Conservation (phyloP, 2,329 filamentous ascomycete genomes). For the Emergomyces africanus region DNA sequence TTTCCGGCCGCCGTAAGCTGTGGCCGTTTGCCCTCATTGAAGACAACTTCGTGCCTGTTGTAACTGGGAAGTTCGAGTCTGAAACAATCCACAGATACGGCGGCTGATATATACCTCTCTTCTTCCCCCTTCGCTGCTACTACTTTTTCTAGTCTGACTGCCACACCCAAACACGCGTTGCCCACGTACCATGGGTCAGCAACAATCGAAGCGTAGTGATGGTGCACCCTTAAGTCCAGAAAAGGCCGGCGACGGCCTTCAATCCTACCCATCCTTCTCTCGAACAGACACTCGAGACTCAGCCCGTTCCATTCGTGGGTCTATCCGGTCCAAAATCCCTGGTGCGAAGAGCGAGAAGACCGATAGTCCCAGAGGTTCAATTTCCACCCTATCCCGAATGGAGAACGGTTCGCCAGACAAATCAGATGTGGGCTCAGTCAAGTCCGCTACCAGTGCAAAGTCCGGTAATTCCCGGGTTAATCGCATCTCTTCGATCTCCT, state of each 20-base stretch:
- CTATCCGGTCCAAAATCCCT: conserved; percentile 79
- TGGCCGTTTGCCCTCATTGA: background rate
- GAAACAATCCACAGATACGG: background rate
- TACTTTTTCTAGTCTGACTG: background rate
- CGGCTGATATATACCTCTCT: background rate
- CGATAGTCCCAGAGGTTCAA: conserved; percentile 72
- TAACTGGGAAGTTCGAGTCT: background rate
- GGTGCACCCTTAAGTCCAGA: conserved; percentile 34
- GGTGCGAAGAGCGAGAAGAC: conserved; percentile 43
- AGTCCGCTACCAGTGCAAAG: conserved; percentile 49
- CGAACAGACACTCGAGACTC: conserved; percentile 91
- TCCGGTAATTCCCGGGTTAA: conserved; percentile 36
- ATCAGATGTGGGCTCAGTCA: conserved; percentile 62
- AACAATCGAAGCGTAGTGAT: conserved; percentile 41
- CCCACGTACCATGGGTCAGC: conserved; percentile 35
- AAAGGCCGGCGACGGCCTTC: conserved; percentile 44
- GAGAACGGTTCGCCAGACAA: conserved; percentile 48
- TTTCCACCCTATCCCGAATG: conserved; percentile 48
- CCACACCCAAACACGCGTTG: background rate
- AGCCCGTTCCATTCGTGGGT: conserved; percentile 67
- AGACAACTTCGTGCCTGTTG: background rate
- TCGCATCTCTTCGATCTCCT: conserved; percentile 24
- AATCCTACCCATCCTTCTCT: conserved; percentile 83
- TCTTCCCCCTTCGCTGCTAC: background rate
- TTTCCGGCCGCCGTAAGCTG: conserved; percentile 12